Evolutionary conservation across 2,329 filamentous ascomycete genomes (phyloP).

Genomic region (Chaetomiaceae sp.): DNA sequence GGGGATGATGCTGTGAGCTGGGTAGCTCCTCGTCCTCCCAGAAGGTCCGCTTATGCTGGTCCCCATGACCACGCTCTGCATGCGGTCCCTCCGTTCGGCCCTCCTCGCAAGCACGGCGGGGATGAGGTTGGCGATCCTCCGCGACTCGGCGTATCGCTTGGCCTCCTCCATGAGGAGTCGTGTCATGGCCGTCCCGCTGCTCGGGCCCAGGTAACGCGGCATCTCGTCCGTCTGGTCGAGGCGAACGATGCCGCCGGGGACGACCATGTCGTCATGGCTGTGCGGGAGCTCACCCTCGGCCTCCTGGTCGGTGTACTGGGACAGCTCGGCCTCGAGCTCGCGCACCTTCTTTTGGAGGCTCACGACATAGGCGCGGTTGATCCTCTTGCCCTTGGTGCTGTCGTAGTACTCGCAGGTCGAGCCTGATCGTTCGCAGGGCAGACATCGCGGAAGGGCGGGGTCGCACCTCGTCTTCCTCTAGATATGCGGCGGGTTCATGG

Average conservation of each 20-base stretch:
- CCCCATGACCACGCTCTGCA: slow-evolving; percentile 55
- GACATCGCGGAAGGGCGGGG: slow-evolving; percentile 82
- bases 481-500: neutral
- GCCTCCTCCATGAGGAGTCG: slow-evolving; percentile 93
- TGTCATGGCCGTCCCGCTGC: slow-evolving; percentile 93
- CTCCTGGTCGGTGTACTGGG: slow-evolving; percentile 72
- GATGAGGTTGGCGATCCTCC: slow-evolving; percentile 87
- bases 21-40: slow-evolving; percentile 77
- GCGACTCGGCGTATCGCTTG: slow-evolving; percentile 85
- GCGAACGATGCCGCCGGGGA: slow-evolving; percentile 78
- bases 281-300: slow-evolving; percentile 59
- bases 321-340: slow-evolving; percentile 74
- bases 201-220: slow-evolving; percentile 83
- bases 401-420: slow-evolving; percentile 95
- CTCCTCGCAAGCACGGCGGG: slow-evolving; percentile 63
- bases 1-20: slow-evolving; percentile 79
- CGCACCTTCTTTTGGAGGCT: slow-evolving; percentile 83
- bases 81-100: slow-evolving; percentile 52
- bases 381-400: slow-evolving; percentile 76
- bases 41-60: slow-evolving; percentile 46
- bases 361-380: slow-evolving; percentile 88
- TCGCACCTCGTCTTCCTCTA: slow-evolving; percentile 96
- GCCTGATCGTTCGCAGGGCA: slow-evolving; percentile 87
- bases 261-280: slow-evolving; percentile 78
- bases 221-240: slow-evolving; percentile 81